Evolutionary conservation across 2,329 filamentous ascomycete genomes (phyloP).

Genomic region (Allantophomopsis lycopodina): DNA sequence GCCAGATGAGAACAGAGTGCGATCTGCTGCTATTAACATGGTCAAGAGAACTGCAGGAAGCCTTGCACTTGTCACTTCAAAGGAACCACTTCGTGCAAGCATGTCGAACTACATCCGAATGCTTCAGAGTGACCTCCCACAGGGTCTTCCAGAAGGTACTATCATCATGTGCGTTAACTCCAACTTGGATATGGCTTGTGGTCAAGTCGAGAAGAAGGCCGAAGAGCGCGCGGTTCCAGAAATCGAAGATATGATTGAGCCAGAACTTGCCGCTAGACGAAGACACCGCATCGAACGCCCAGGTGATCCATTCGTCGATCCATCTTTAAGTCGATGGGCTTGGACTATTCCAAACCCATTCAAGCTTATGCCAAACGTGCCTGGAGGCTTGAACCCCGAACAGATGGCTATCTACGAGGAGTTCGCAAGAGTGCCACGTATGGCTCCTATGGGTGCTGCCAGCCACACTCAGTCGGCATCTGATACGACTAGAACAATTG

Average conservation of each 20-base stretch:
- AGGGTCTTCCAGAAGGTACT: constrained; percentile 80
- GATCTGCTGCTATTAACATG: constrained; percentile 81
- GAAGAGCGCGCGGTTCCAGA: constrained; percentile 87
- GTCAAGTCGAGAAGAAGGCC: constrained; percentile 87
- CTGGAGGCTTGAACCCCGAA: constrained; percentile 69
- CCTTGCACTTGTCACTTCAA: constrained; percentile 92
- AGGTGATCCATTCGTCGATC: constrained; percentile 74
- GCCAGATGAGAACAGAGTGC: constrained; percentile 73
- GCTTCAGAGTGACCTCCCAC: constrained; percentile 52
- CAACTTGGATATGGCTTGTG: constrained; percentile 86
- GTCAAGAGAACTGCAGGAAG: constrained; percentile 91
- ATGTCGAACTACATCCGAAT: constrained; percentile 91
- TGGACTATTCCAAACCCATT: constrained; percentile 90
- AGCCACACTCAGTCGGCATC: constrained; percentile 43
- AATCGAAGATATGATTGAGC: constrained; percentile 85
- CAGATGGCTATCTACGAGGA: constrained; percentile 96
- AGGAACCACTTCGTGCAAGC: constrained; percentile 89
- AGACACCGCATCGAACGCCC: constrained; percentile 63
- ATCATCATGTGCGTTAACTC: constrained; percentile 99
- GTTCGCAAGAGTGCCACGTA: constrained; percentile 75
- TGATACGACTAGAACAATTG: constrained; percentile 45
- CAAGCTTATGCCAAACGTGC: constrained; percentile 57
- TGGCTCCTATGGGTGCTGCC: constrained; percentile 37
- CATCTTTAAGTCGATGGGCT: constrained; percentile 76
- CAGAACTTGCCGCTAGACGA: constrained; percentile 64